phyloP scores from a whole-genome alignment of 2,329 filamentous ascomycete species.

The Chaetothyriales sp. region DNA sequence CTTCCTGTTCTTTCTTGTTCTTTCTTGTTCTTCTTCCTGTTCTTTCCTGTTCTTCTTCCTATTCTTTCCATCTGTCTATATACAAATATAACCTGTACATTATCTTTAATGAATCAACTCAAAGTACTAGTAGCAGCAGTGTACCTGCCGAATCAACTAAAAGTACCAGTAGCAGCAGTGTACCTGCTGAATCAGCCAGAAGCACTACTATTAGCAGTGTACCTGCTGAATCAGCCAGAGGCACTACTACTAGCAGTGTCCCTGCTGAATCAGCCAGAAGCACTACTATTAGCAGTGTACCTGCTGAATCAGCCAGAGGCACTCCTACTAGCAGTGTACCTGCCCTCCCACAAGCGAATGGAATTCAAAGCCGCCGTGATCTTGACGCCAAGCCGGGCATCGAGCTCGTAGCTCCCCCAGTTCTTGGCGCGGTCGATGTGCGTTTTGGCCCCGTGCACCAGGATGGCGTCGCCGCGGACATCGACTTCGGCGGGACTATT shows the following conservation, averaged over 20 bases:
- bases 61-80: too few relatives aligned
- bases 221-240: too few relatives aligned
- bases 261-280: too few relatives aligned
- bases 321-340: conserved; percentile 2
- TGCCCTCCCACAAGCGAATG: conserved; percentile 30
- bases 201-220: too few relatives aligned
- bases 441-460: conserved; percentile 39
- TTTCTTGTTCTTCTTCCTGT: too few relatives aligned
- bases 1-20: too few relatives aligned
- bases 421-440: conserved; percentile 44
- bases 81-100: neutral
- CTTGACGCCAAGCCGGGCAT: conserved; percentile 41
- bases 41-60: too few relatives aligned
- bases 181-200: too few relatives aligned
- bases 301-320: too few relatives aligned
- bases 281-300: too few relatives aligned
- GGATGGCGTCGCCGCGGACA: conserved; percentile 23
- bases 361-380: conserved; percentile 34
- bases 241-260: too few relatives aligned
- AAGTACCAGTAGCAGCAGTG: neutral
- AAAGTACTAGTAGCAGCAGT: neutral
- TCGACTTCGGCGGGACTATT: neutral
- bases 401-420: conserved; percentile 50
- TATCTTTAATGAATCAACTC: neutral
- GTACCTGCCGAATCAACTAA: too few relatives aligned